Conservation (phyloP, 257 asterid genomes). For the Galeopsis tetrahit region DNA sequence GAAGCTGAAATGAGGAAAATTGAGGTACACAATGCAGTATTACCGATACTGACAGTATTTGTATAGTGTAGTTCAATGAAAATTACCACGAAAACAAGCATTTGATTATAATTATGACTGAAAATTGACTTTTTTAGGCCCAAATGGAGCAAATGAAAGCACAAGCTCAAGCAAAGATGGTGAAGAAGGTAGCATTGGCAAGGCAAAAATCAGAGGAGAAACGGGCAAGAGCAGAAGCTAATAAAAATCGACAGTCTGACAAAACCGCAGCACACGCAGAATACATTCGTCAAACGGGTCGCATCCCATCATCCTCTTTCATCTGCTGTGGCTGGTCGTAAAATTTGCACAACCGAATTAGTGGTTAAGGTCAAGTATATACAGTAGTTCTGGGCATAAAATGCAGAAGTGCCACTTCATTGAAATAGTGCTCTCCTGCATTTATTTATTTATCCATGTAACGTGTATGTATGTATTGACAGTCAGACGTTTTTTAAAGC, state of each 20-base stretch:
- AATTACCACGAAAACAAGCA: not conserved
- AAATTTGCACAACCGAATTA: constrained; percentile 4
- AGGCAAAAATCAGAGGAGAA: constrained; percentile 88
- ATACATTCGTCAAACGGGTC: constrained; percentile 81
- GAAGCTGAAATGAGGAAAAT: constrained; percentile 97
- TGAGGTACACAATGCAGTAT: constrained; percentile 54
- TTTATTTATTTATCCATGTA: constrained; percentile 16
- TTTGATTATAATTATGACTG: constrained; percentile 14
- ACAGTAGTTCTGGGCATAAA: constrained; percentile 13
- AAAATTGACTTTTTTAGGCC: constrained; percentile 40
- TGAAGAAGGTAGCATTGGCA: constrained; percentile 82
- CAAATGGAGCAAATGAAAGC: constrained; percentile 85
- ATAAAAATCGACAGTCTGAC: constrained; percentile 65
- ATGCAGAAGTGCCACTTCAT: constrained; percentile 23
- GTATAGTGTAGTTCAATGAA: not conserved
- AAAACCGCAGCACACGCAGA: constrained; percentile 76
- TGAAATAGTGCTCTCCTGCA: constrained; percentile 24
- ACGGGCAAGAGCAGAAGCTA: constrained; percentile 75
- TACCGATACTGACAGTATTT: too few relatives aligned
- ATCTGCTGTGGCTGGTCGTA: constrained; percentile 87
- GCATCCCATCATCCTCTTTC: constrained; percentile 69
- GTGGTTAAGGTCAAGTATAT: not conserved
- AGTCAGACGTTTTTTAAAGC: constrained; percentile 20
- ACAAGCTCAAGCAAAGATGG: constrained; percentile 85
- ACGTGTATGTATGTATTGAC: constrained; percentile 20